A percentile compares a stretch with the other conserved stretches of the same genome.
Conservation (phyloP, 148 eudicot species). For the Chenopodium berlandieri region DNA sequence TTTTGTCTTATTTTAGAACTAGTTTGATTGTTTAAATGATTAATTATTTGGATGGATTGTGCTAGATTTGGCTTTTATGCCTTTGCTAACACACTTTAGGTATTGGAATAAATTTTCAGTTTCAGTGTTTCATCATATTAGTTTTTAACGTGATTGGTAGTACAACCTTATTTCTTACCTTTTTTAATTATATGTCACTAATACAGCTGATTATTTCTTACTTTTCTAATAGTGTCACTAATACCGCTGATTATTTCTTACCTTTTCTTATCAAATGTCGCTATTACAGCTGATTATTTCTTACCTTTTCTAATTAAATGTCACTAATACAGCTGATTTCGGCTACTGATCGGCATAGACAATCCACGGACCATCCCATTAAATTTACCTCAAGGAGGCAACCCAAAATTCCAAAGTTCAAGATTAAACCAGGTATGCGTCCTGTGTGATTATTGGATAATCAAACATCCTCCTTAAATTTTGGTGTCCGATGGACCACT, state of each 20-base stretch:
- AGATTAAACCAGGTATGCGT: slow-evolving; percentile 79
- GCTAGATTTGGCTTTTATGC: no score
- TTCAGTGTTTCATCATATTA: no score
- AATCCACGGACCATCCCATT: slow-evolving; percentile 93
- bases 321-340: slow-evolving; percentile 73
- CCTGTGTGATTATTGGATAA: background rate
- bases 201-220: background rate
- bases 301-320: background rate
- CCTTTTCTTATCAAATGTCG: background rate
- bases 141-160: no score
- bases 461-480: background rate
- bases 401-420: slow-evolving; percentile 75
- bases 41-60: no score
- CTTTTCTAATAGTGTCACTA: background rate
- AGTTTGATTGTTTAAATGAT: no score
- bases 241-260: slow-evolving; percentile 54
- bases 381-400: slow-evolving; percentile 84
- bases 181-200: background rate
- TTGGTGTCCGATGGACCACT: background rate
- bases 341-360: slow-evolving; percentile 87
- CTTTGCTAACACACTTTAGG: no score
- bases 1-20: no score
- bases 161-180: background rate
- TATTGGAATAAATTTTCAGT: no score
- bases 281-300: slow-evolving; percentile 44